Evolutionary conservation across 345 rosid species (phyloP), one percentile per base, ranked within the genome.

Genomic region (Acer negundo): DNA sequence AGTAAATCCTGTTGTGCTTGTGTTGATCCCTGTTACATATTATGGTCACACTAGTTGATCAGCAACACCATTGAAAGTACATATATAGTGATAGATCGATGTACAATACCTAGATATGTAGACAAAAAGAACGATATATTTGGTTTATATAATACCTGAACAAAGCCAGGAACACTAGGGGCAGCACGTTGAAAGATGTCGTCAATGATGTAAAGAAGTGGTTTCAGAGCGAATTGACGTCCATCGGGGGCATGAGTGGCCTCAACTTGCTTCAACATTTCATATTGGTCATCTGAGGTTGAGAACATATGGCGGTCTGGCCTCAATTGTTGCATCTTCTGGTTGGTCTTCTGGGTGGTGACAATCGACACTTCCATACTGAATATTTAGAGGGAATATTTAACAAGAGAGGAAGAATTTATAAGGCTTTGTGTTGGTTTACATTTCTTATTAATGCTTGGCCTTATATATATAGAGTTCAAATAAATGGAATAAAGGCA

Each of bases 161-260:
- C 8, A 68, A 84, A 6, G 62, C 65, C 72, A 19, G 75, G 72
- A 35, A 70, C 44, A 12, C 31, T 55, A 3, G 84, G 76, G 42
- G 68, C 26, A 61, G 92, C 85, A 9, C 82, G 88, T 49, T 62
- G 78, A 70, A 90, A 84, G 22, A 90, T 86, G 70, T 85, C 92
- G 75, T 89, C 89, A 31, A 85, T 80, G 40, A 90, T 49, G 28
- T 75, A 73, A 15, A 92, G 89, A 72, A 90, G 67, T 23, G 87
- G 85, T 53, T 70, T 80, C 20, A 86, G 85, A 26, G 56, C 68
- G 40, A 90, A 67, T 28, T 84, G 88, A 16, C 87, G 79, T 72
- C 84, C 91, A 78, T 85, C 89, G 15, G 93, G 90, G 35, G 86
- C 79, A 77, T 90, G 93, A 17, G 89, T 92, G 76, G 87, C 84